Base-by-base conservation (phyloP, 2,329 filamentous ascomycete species). In the Neofusicoccum umdonicola region DNA sequence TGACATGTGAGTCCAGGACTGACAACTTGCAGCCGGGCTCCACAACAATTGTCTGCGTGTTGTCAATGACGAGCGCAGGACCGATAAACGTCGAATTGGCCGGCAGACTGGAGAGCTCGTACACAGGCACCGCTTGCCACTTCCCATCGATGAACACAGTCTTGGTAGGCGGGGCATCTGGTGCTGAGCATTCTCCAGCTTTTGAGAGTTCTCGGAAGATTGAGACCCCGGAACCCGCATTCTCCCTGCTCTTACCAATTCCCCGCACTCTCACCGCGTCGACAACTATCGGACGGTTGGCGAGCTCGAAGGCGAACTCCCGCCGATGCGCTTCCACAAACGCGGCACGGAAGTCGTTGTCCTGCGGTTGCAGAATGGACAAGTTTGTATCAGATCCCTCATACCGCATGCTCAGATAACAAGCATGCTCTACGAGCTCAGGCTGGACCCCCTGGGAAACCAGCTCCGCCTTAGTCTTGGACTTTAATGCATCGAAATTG, bases 381-480 rank as follows among this genome's bases (percentile, higher is more conserved):
- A 82, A 70, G 1, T 75, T 75, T 13, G 79, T 82, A 57, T 78
- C 79, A 2, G 78, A 78, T 11, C 80, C 80, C 1, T 74, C 73
- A 44, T 82, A 82, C 63, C 79, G 71, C 70, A 82, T 76, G 66
- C 80, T 81, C 15, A 82, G 70, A 65, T 78, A 82, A 4, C 71
- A 69, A 44, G 80, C 73, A 44, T 70, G 69, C 2, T 58, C 62
- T 35, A 72, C 67, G 5, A 64, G 56, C 8, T 66, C 61, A 0
- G 51, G 56, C 0, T 64, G 37, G 11, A 93, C 93, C 0, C 90
- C 90, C 74, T 93, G 90, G 1, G 87, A 86, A 19, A 79, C 77
- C 3, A 94, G 79, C 1, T 85, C 83, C 27, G 81, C 76, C 2
- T 82, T 42, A 3, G 62, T 58, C 13, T 58, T 31, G 8, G 34